Base-by-base conservation (phyloP, 345 rosid genomes). In the Ceriops tagal region DNA sequence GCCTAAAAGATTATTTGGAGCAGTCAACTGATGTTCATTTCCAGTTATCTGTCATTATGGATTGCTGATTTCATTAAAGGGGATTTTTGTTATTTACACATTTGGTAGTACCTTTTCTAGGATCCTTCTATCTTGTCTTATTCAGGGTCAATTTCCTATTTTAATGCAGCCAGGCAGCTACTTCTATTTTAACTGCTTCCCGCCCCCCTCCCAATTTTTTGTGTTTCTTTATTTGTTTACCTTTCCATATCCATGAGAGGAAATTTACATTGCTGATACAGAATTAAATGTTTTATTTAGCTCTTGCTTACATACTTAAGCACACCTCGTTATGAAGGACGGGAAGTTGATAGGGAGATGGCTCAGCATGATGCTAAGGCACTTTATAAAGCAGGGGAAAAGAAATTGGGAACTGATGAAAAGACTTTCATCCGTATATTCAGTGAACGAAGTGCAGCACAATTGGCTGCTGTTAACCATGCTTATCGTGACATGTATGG, bases 401-500 rank as follows among this genome's bases (percentile, higher is more conserved):
- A 71, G 83, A 84, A 47, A 73, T 61, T 73, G 11, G 95, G 92
- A 68, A 87, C 95, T n/a, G 95, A 89, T 75, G 95, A 89, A 82
- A 81, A 77, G 56, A 83, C 84, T 21, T 87, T 89, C 67, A 80
- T 89, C 68, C 66, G 31, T 51, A 74, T 81, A 66, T 89, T 87
- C 64, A 73, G 85, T 8, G 84, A 76, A 77, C 82, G 90, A 66
- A 89, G 92, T 72, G 73, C 82, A 53, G 86, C 88, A 26, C 95
- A 89, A 58, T 70, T 89, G 75, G 88, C 81, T 62, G 82, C 82
- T 53, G 80, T 87, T 49, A 60, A 47, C 74, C 5, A 64, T 55
- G 75, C 86, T 67, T 87, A 89, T 66, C 72, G 71, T 49, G 66
- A 69, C 71, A 71, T 80, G 74, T 77, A 84, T 16, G 96, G 88